Evolutionary conservation across 106 monocot species (phyloP), one percentile per base, ranked within the genome.

Genomic region (Vanilla planifolia): DNA sequence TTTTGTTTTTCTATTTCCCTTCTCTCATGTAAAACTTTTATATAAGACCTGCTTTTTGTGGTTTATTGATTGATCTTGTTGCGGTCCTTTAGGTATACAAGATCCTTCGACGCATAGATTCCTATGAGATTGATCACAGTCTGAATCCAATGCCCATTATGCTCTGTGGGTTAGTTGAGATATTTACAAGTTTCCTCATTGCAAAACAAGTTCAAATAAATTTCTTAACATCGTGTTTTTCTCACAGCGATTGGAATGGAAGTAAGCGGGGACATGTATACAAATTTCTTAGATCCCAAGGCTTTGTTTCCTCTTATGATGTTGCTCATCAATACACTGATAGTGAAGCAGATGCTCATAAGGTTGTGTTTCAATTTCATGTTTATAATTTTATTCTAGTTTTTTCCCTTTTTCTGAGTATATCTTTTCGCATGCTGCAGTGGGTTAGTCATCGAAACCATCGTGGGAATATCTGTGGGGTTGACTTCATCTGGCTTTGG

Each of bases 391-490:
- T 40, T 7, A 7, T 40, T 40, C 40, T 9, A 40, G 11, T 40
- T 40, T 7, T 40, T 40, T 9, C 14, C 1, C 2, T 40, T 40
- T 40, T 7, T 9, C 14, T 40, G 40, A 40, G 14, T 40, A 14
- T 7, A 29, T 0, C 63, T 59, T 33, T 29, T 27, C 51, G 32
- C 24, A 1, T n/a, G 66, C 26, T 56, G 50, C 64, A 95, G 94
- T 95, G 94, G 94, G 86, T 95, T 34, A 95, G 94, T 67, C 94
- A 95, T 63, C 82, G 89, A 7, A 95, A 95, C 59, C 94, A 95
- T 53, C 80, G 89, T 36, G 94, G 94, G 8, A 95, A 95, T 60
- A 85, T 95, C 26, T 95, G 94, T 67, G 94, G 86, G 29, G 94
- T 95, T 57, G 94, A 95, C 64, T 95, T 95, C 51, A 95, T 95